Percentiles rank a stretch among this genome's conserved stretches.
Evolutionary conservation across 2,329 filamentous ascomycete genomes (phyloP).

Genomic region (Penicillium sp.): DNA sequence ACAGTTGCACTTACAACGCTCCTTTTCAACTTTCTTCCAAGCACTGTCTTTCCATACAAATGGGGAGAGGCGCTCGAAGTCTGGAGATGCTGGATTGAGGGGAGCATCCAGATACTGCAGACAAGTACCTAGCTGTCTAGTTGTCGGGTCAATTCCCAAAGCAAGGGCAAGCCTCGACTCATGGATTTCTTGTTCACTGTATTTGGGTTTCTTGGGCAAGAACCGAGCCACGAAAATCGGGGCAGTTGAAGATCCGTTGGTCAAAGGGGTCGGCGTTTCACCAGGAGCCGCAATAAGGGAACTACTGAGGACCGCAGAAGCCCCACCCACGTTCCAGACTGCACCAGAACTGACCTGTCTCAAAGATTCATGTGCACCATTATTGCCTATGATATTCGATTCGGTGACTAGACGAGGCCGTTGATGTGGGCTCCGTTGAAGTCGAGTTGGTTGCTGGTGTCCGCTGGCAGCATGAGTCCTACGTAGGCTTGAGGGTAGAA

Average conservation of each 20-base stretch:
- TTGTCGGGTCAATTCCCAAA: slow-evolving; percentile 70
- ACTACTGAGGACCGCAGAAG: slow-evolving; percentile 54
- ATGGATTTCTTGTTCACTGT: slow-evolving; percentile 66
- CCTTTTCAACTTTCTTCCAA: slow-evolving; percentile 36
- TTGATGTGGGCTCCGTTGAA: slow-evolving; percentile 26
- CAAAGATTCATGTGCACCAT: slow-evolving; percentile 18
- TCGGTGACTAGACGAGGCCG: slow-evolving; percentile 37
- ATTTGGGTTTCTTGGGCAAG: slow-evolving; percentile 48
- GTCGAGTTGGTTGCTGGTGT: slow-evolving; percentile 14
- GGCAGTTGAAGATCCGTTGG: slow-evolving; percentile 70
- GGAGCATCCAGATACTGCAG: slow-evolving; percentile 19
- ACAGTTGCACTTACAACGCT: slow-evolving; percentile 33
- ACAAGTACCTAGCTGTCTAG: slow-evolving; percentile 62
- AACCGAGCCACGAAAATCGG: slow-evolving; percentile 61
- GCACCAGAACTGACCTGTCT: slow-evolving; percentile 64
- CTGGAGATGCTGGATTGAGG: slow-evolving; percentile 25
- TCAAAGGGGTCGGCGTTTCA: slow-evolving; percentile 63
- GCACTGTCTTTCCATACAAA: slow-evolving; percentile 41
- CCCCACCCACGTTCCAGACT: slow-evolving; percentile 75
- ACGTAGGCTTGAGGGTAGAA: slow-evolving; percentile 44
- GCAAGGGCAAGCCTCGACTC: slow-evolving; percentile 74
- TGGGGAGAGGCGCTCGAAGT: slow-evolving; percentile 32
- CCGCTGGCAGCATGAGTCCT: slow-evolving; percentile 15
- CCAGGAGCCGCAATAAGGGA: slow-evolving; percentile 52
- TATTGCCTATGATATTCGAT: slow-evolving; percentile 14